Percentiles rank a stretch among this genome's conserved stretches.
Evolutionary conservation across 768 basidiomycete genomes (phyloP).

Genomic region (Amyloporia xantha): DNA sequence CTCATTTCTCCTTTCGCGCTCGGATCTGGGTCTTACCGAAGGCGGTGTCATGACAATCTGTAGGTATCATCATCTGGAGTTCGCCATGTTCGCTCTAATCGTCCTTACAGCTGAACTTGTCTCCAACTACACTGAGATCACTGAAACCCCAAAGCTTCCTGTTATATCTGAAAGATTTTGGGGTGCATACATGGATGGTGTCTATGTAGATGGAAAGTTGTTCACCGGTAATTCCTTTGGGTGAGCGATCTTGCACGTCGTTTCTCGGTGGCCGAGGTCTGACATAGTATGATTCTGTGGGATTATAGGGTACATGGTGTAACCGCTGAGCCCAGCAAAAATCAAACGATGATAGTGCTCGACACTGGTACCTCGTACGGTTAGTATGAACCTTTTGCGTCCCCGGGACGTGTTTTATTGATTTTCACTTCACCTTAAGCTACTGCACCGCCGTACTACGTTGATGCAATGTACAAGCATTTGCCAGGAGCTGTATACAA

Average conservation of each 20-base stretch:
- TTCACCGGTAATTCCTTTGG: neutral
- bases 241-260: too few species aligned
- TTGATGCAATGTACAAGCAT: conserved; percentile 7
- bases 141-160: neutral
- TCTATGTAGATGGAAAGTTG: conserved; percentile 2
- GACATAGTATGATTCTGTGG: too few species aligned
- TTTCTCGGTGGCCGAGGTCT: too few species aligned
- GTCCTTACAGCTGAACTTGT: neutral
- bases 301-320: too few species aligned
- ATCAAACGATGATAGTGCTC: neutral
- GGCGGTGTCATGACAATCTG: conserved; percentile 6
- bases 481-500: conserved; percentile 1
- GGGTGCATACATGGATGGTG: conserved; percentile 4
- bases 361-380: conserved; percentile 3
- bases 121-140: neutral
- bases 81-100: neutral
- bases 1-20: conserved; percentile 2
- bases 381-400: too few species aligned
- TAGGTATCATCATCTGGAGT: neutral
- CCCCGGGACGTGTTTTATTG: too few species aligned
- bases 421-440: too few species aligned
- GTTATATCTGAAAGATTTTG: neutral
- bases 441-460: conserved; percentile 4
- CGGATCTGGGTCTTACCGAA: neutral
- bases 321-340: neutral